These are phyloP conservation scores for Mortierella sp. DNA, from an alignment of 371 early-diverging fungal genomes.

Conservation along the genomic window DNA sequence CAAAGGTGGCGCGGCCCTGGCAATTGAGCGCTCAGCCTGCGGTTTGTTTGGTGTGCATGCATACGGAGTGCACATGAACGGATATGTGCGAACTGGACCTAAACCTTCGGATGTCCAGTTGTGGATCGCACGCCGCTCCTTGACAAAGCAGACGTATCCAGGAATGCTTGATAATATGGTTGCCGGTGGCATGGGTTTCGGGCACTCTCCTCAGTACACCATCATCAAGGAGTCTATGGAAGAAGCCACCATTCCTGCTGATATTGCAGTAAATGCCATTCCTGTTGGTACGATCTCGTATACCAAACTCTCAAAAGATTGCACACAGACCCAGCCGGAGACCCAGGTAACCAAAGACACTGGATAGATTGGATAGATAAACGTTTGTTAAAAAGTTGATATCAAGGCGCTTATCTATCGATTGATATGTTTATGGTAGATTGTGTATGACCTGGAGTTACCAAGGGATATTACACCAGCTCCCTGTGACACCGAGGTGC, in stretches of 20 bases:
- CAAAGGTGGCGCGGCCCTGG: slow-evolving; percentile 66
- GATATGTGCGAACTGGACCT: slow-evolving; percentile 64
- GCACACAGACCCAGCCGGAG: slow-evolving; percentile 73
- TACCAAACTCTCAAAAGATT: slow-evolving; percentile 65
- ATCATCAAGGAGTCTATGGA: slow-evolving; percentile 92
- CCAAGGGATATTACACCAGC: slow-evolving; percentile 72
- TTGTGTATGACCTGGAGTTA: slow-evolving; percentile 86
- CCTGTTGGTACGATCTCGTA: slow-evolving; percentile 80
- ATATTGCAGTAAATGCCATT: slow-evolving; percentile 66
- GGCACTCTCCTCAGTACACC: slow-evolving; percentile 70
- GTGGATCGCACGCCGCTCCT: slow-evolving; percentile 89
- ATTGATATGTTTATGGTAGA: slow-evolving; percentile 39
- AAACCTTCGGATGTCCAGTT: slow-evolving; percentile 63
- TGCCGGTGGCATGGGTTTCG: slow-evolving; percentile 89
- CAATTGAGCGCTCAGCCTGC: slow-evolving; percentile 86
- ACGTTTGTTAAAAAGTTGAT: not conserved
- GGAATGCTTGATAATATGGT: slow-evolving; percentile 89
- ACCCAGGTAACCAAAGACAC: slow-evolving; percentile 66
- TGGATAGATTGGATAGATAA: not conserved
- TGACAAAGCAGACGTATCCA: slow-evolving; percentile 89
- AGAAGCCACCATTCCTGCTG: slow-evolving; percentile 83
- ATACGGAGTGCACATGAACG: slow-evolving; percentile 89
- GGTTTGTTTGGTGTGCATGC: slow-evolving; percentile 84
- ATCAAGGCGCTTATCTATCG: slow-evolving; percentile 3
- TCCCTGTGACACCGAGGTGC: slow-evolving; percentile 93